Evolutionary conservation across 768 basidiomycete species (phyloP), one percentile per base, ranked within the genome.

Genomic region (Leccinum ochraceum): DNA sequence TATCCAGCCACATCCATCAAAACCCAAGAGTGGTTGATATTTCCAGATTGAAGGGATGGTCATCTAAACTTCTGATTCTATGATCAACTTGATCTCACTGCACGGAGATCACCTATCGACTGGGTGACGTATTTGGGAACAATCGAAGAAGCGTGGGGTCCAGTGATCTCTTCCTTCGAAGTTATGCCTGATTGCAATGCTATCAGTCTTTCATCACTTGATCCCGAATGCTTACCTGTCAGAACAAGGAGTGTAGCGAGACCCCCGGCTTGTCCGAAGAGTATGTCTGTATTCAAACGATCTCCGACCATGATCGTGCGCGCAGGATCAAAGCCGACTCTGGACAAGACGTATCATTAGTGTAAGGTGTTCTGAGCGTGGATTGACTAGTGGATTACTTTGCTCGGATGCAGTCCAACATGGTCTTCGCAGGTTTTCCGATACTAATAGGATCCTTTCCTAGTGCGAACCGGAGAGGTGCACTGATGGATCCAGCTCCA

Each of bases 251-350:
- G 79, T 0, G 96, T 98, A 17, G 89, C 74, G 22, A 97, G 81
- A 28, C 93, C 93, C 46, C 94, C 93, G 51, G 84, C 83, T 71
- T 92, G 83, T 54, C 96, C 97, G 69, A 98, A 99, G 55, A 90
- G 76, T 67, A 99, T 98, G 75, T 99, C 96, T 6, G 97, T 98
- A 72, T 92, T 90, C 65, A 99, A 81, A 61, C 96, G 85, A 77
- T 99, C 96, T 46, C 96, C 96, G 50, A 98, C 81, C 94, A 99
- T 98, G 72, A 98, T 86, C 16, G 95, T 95, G 56, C 87, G 80
- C 61, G 81, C 77, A 48, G 92, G 92, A 75, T 98, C 90, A 72
- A 93, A 95, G 52, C 90, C 73, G 66, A 95, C 86, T 74, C 95
- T 97, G 52, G 9, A 13, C 50, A 46, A 34, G 10, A 11, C n/a